Evolutionary conservation across 2,329 filamentous ascomycete species (phyloP).

Genomic region (Phaeosphaeriaceae sp.): DNA sequence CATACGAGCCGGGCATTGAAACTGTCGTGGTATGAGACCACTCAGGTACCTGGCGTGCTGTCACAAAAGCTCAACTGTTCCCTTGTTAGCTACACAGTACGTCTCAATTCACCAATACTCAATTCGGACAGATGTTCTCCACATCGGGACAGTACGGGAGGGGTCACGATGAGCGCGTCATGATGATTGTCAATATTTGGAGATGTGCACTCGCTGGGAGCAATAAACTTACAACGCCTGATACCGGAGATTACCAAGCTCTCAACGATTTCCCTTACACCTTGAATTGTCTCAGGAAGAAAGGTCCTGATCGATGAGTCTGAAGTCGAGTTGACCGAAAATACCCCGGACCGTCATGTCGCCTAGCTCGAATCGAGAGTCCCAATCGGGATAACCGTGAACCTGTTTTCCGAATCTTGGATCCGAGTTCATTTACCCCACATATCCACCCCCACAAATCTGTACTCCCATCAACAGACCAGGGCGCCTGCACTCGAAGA

Average conservation of each 20-base stretch:
- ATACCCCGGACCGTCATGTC: not conserved
- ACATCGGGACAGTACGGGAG: not conserved
- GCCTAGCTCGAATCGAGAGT: not conserved
- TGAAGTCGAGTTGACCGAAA: not conserved
- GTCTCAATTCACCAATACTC: not conserved
- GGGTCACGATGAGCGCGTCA: conserved; percentile 1
- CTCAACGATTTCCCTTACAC: not conserved
- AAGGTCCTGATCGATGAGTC: not conserved
- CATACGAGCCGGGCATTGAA: conserved; percentile 26
- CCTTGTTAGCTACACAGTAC: not conserved
- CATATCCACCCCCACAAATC: conserved; percentile 10
- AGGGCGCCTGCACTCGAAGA: not conserved
- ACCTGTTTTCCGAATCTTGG: not conserved
- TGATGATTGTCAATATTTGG: not conserved
- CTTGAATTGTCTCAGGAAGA: not conserved
- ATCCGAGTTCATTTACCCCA: not conserved
- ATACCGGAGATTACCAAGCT: not conserved
- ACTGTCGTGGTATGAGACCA: not conserved
- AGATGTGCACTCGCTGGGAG: not conserved
- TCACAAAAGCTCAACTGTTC: too few relatives aligned
- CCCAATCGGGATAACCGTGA: not conserved
- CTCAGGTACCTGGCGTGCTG: too few relatives aligned
- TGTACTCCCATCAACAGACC: not conserved
- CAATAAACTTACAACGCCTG: not conserved
- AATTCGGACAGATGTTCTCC: not conserved